Percentiles rank a stretch among this genome's conserved stretches.
Conservation (phyloP, 2,329 filamentous ascomycete genomes). For the Lecanicillium sp. region DNA sequence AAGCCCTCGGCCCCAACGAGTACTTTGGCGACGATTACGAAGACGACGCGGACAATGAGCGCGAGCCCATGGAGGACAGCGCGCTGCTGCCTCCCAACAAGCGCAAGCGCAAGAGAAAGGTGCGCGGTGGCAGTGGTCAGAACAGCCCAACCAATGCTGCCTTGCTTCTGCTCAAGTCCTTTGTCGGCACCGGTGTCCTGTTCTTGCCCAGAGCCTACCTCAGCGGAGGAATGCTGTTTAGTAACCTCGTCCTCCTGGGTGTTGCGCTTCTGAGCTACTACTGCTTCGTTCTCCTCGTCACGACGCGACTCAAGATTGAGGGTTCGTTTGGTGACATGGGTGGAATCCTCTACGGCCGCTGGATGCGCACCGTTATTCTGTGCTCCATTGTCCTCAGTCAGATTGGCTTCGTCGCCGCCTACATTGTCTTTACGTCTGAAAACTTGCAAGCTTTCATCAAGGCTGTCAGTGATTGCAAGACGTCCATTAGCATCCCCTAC, state of each 20-base stretch:
- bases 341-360: conserved; percentile 81
- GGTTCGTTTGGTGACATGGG: conserved; percentile 99
- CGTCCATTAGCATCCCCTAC: conserved; percentile 77
- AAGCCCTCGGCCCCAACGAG: conserved; percentile 78
- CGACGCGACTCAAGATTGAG: conserved; percentile 75
- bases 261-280: conserved; percentile 90
- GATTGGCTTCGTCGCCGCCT: conserved; percentile 88
- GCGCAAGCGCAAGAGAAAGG: conserved; percentile 69
- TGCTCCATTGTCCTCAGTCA: conserved; percentile 91
- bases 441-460: conserved; percentile 93
- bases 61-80: conserved; percentile 81
- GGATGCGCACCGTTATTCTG: conserved; percentile 83
- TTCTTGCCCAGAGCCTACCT: conserved; percentile 90
- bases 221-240: conserved; percentile 97
- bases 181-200: conserved; percentile 91
- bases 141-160: conserved; percentile 75
- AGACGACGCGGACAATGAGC: conserved; percentile 55
- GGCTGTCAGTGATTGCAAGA: conserved; percentile 82
- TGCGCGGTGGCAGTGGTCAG: conserved; percentile 65
- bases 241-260: conserved; percentile 78
- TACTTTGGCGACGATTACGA: conserved; percentile 72
- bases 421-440: conserved; percentile 94
- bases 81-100: conserved; percentile 72
- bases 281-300: conserved; percentile 91
- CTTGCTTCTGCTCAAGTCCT: conserved; percentile 87